Evolutionary conservation across 2,329 filamentous ascomycete species (phyloP), one percentile per base, ranked within the genome.

Genomic region (Penicillium vulpinum): DNA sequence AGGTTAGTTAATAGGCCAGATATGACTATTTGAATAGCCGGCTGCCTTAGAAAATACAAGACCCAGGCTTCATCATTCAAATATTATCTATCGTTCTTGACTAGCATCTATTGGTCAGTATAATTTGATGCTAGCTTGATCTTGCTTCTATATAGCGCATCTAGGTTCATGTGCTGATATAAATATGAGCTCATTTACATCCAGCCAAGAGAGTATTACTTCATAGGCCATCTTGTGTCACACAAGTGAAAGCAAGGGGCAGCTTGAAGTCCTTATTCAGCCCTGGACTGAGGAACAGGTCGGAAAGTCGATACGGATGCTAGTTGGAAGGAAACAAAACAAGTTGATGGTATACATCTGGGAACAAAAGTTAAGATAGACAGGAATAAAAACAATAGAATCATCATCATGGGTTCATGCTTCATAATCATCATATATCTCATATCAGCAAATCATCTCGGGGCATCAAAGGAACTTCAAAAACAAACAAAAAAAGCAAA

Each of bases 391-490:
- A 61, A 46, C 28, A 52, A 29, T 18, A n/a, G 13, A 13, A 43
- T 41, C 50, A 53, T 47, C 40, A 61, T 55, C 58, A 59, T 62
- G 55, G n/a, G 9, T 35, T 64, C 41, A 43, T 62, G 57, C 39
- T 47, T 64, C 61, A 33, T 65, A 55, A 56, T 44, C 51, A 57
- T 65, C 65, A 58, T 62, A 56, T 35, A 56, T 57, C 51, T 61
- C 60, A 52, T 62, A 57, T 59, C 48, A 60, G 51, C 48, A 28
- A 35, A 31, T 55, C 52, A 51, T 46, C 35, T 41, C 54, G 35
- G 58, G 56, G n/a, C 54, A 40, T 56, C 8, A 38, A 44, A 55
- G 48, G 33, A 26, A 56, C 43, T 21, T 28, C 38, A 54, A 45
- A 57, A 53, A 39, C 51, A 51, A 50, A 35, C 38, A 43, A 60